Evolutionary conservation across 2,329 filamentous ascomycete species (phyloP), one percentile per base, ranked within the genome.

Genomic region (Tolypocladium sp.): DNA sequence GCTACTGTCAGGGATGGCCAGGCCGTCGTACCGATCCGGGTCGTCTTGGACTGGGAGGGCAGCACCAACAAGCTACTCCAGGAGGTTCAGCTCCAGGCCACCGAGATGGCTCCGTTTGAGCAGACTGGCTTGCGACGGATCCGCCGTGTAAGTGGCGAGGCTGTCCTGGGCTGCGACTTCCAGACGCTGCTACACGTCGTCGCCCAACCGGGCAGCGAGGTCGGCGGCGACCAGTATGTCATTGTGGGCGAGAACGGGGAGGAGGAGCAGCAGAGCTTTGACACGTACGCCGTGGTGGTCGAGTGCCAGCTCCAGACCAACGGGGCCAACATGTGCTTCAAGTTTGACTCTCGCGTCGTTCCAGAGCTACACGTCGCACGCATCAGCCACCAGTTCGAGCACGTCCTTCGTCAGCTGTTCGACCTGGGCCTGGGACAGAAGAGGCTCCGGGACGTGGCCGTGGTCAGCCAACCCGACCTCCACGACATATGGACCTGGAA

Each of bases 111-210:
- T 22, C 51, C 63, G 3, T 67, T 62, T 49, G 71, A 69, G 54
- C 63, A 69, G 20, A 63, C 68, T 7, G 67, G 68, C 25, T 54
- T 73, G 4, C 65, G 68, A 4, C 64, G 69, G 37, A 64, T 57
- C 79, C 60, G 62, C 15, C 57, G 60, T 10, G 37, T 63, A 4
- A 49, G 58, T 13, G 15, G 56, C 5, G 55, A 65, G 22, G 53
- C 64, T 15, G 57, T 55, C 5, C 13, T 58, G 27, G 64, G 55
- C n/a, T 62, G 63, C 42, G 49, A 59, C 22, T 65, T 65, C 37
- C 61, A 63, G 38, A 62, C 64, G 0, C 55, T 65, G 4, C 38
- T 65, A 20, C 46, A 55, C 17, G 55, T 62, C 22, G 54, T 44
- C 2, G 53, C 49, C 49, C 49, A 53, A 30, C 20, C 49, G 5